A percentile compares a stretch with the other conserved stretches of the same genome.
phyloP scores from a whole-genome alignment of 257 asterid genomes.

The Plectranthus barbatus region DNA sequence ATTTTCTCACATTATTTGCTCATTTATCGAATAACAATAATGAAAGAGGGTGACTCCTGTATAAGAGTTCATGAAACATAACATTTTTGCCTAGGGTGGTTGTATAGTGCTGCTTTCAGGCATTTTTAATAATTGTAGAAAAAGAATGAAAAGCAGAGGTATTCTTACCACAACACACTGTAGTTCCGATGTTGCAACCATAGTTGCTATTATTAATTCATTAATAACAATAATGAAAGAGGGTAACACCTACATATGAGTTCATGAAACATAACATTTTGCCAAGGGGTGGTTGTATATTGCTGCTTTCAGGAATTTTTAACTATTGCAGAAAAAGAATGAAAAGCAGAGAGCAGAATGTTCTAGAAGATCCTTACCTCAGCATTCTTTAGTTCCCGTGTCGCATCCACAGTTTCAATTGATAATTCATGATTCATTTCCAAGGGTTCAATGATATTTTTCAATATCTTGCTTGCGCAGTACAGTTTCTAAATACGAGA shows the following conservation, averaged over 20 bases:
- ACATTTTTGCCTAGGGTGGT: neutral
- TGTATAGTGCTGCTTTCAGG: neutral
- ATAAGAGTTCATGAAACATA: neutral
- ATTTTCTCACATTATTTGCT: no score
- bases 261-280: neutral
- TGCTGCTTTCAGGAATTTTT: neutral
- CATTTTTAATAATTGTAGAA: neutral
- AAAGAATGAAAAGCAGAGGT: neutral
- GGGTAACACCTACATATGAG: neutral
- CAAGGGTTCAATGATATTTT: conserved; percentile 40
- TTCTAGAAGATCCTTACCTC: conserved; percentile 40
- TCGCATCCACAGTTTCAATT: conserved; percentile 57
- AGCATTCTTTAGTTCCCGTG: conserved; percentile 53
- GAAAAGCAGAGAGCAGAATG: neutral
- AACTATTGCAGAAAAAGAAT: neutral
- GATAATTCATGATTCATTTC: conserved; percentile 71
- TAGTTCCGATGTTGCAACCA: conserved; percentile 57
- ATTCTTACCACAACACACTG: conserved; percentile 55
- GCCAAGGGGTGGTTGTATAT: no score
- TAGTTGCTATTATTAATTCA: conserved; percentile 60
- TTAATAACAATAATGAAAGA: conserved; percentile 13
- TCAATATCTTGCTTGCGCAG: conserved; percentile 49
- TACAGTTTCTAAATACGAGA: conserved; percentile 48
- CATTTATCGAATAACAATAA: no score
- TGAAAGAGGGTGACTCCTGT: neutral